Base-by-base conservation (phyloP, 805 yeast genomes). In the Ogataea ramenticola region DNA sequence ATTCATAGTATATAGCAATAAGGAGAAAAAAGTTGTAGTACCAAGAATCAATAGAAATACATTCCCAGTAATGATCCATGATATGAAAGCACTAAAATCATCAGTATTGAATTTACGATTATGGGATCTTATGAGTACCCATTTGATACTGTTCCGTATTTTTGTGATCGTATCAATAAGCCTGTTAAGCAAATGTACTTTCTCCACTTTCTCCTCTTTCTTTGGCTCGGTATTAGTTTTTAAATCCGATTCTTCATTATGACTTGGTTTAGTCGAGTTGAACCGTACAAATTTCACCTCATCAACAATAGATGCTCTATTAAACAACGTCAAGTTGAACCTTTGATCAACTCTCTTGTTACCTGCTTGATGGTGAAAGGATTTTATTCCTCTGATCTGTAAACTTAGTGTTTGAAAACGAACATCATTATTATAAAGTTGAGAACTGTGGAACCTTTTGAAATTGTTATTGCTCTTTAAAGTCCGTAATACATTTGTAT, bases 51-150 rank as follows among this genome's bases (percentile, higher is more conserved):
- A 73, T 65, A 95, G 70, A 9, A 87, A 61, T 2, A 85, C 81
- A 56, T 93, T 91, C 3, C 96, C 95, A 58, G 93, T 82, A 40
- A 93, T 75, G 26, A 93, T 67, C 96, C 98, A 90, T 7, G 96
- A 86, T 46, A 91, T 78, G 49, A 93, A 72, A 3, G 98, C 98
- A 31, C 88, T 77, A 44, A 89, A 75, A 56, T 91, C 97, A 63
- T 93, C 98, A n/a, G 86, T 77, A 58, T 84, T 90, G 66, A 87
- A 86, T 1, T 96, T 96, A 16, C 95, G 71, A 17, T 15, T n/a
- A 51, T 80, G 77, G 12, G 87, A 84, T 42, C 76, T 72, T 45
- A 86, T 85, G 42, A 93, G 62, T 2, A 79, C 59, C 96, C 96
- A 89, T 59, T 80, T 82, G 42, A 82, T 44, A 41, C 71, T 61